Conservation (phyloP, 257 asterid species). For the Echium plantagineum region DNA sequence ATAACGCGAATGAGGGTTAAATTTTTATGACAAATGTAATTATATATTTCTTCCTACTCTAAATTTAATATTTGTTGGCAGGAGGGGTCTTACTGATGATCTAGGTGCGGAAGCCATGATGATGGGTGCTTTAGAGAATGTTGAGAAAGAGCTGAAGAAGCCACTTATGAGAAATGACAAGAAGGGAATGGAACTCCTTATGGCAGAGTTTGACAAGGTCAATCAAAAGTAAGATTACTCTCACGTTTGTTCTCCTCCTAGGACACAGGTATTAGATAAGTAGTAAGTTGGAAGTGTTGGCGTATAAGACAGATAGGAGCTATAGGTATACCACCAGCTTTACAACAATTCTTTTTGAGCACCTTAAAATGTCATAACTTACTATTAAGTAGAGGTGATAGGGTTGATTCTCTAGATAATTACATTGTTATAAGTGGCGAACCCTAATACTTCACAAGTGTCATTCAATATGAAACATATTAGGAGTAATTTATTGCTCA, state of each 20-base stretch:
- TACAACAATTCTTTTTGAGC: neutral
- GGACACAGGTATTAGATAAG: neutral
- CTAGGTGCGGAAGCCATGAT: constrained; percentile 79
- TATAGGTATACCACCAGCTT: neutral
- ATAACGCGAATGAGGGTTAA: too few relatives aligned
- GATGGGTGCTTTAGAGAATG: constrained; percentile 78
- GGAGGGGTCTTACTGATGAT: constrained; percentile 78
- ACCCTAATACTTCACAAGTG: too few relatives aligned
- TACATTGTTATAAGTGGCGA: too few relatives aligned
- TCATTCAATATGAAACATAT: neutral
- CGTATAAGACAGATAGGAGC: neutral
- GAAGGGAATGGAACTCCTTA: constrained; percentile 76
- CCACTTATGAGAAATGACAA: constrained; percentile 86
- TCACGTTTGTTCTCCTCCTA: too few relatives aligned
- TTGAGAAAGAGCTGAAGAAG: constrained; percentile 74
- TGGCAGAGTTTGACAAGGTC: constrained; percentile 73
- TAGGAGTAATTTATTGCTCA: too few relatives aligned
- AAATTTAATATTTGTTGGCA: constrained; percentile 20
- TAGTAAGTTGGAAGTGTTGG: neutral
- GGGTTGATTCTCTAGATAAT: neutral
- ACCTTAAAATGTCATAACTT: neutral
- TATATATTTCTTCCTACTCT: neutral
- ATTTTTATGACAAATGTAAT: neutral
- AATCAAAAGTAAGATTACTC: constrained; percentile 69
- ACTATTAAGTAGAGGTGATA: neutral